A percentile compares a stretch with the other conserved stretches of the same genome.
Conservation (phyloP, 192 early-diverging fungal genomes). For the Pilaira anomala region DNA sequence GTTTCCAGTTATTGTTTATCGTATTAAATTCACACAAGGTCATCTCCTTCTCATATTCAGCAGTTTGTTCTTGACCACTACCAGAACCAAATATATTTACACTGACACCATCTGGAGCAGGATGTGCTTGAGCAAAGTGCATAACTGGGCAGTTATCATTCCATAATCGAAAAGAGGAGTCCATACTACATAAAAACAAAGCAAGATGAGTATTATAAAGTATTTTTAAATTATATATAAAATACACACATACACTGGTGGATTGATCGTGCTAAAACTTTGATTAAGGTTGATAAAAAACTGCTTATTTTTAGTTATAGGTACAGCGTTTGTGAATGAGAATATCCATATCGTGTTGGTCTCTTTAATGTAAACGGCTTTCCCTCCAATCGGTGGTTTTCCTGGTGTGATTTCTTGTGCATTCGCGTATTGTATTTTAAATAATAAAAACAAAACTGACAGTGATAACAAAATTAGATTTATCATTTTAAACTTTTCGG, state of each 20-base stretch:
- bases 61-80: conserved; percentile 2
- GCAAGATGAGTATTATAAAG: too few species aligned
- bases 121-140: conserved; percentile 2
- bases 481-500: too few species aligned
- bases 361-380: conserved; percentile 8
- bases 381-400: background rate
- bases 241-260: conserved; percentile 17
- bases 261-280: conserved; percentile 1
- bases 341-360: conserved; percentile 12
- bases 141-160: conserved; percentile 2
- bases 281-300: conserved; percentile 4
- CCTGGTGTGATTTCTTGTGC: too few species aligned
- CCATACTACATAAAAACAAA: too few species aligned
- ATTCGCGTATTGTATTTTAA: too few species aligned
- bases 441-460: too few species aligned
- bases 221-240: too few species aligned
- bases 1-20: background rate
- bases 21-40: conserved; percentile 8
- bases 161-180: background rate
- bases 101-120: conserved; percentile 8
- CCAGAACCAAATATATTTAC: conserved; percentile 13
- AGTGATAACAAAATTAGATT: too few species aligned
- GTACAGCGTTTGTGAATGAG: conserved; percentile 4
- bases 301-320: conserved; percentile 1
- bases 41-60: background rate